A percentile compares a stretch with the other conserved stretches of the same genome.
Evolutionary conservation across 2,329 filamentous ascomycete species (phyloP).

Genomic region (Venturia oleaginea): DNA sequence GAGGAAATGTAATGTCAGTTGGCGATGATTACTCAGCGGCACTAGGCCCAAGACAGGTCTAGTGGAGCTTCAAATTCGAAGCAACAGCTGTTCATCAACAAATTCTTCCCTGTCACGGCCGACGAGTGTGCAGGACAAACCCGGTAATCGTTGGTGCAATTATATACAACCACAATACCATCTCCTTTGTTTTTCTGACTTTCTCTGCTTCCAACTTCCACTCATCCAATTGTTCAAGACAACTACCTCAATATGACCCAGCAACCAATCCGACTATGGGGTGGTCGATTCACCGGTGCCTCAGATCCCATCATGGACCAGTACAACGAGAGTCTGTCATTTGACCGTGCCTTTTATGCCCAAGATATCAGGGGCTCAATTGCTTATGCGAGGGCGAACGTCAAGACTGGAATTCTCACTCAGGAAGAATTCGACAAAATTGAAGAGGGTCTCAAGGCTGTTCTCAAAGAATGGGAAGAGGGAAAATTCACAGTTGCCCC

Average conservation of each 20-base stretch:
- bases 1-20: no score
- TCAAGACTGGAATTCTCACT: conserved; percentile 64
- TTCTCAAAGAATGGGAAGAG: conserved; percentile 40
- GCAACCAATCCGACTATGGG: conserved; percentile 37
- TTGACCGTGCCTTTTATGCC: conserved; percentile 68
- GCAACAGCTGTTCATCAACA: not conserved
- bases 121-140: not conserved
- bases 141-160: not conserved
- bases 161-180: not conserved
- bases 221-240: not conserved
- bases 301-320: conserved; percentile 71
- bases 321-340: conserved; percentile 75
- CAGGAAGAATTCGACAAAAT: conserved; percentile 64
- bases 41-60: not conserved
- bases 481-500: conserved; percentile 3
- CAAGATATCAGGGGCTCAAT: conserved; percentile 75
- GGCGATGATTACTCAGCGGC: not conserved
- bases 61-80: not conserved
- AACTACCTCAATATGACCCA: not conserved
- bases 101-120: not conserved
- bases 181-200: not conserved
- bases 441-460: conserved; percentile 57
- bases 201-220: not conserved
- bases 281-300: conserved; percentile 51
- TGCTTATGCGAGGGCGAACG: conserved; percentile 73